Base-by-base conservation (phyloP, 805 yeast genomes). In the Priceomyces medius region DNA sequence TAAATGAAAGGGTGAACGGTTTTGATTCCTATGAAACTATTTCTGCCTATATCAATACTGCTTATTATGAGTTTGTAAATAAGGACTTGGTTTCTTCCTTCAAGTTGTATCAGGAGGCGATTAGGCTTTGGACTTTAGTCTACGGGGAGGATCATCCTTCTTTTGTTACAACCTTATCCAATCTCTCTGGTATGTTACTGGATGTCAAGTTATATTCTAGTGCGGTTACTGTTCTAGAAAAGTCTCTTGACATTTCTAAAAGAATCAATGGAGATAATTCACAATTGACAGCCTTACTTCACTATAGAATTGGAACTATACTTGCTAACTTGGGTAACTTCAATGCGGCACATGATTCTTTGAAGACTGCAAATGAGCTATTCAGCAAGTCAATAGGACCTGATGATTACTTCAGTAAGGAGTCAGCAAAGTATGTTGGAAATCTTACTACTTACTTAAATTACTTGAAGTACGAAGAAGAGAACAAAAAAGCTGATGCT, bases 1-100 rank as follows among this genome's bases (percentile, higher is more conserved):
- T 89, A 46, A 73, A 82, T 45, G 98, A 91, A 71, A 81, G 98
- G 65, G 74, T 81, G 9, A 62, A 71, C 38, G 99, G 99, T 46
- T 62, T 81, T 47, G 98, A 91, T 57, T 78, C 93, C 10, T 78
- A 77, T 54, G 91, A 88, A 48, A 77, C 90, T 19, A 62, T 88
- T 28, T 75, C 88, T 49, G 71, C 87, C 31, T 78, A 84, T 58
- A 73, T 82, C 52, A 88, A 88, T 63, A 67, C 90, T 50, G 95
- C 93, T 1, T 76, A 73, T 55, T 74, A 77, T 54, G 97, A 90
- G 61, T 67, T 80, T 31, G 65, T 77, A 7, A 76, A 78, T 49
- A 79, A 79, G 26, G 78, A 80, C 51, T 65, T 77, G 29, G 63
- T 71, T 24, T 82, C 84, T 48, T 77, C 91, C 1, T 68, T 89